Evolutionary conservation across 2,329 filamentous ascomycete species (phyloP).

Genomic region (Aspergillus sp.): DNA sequence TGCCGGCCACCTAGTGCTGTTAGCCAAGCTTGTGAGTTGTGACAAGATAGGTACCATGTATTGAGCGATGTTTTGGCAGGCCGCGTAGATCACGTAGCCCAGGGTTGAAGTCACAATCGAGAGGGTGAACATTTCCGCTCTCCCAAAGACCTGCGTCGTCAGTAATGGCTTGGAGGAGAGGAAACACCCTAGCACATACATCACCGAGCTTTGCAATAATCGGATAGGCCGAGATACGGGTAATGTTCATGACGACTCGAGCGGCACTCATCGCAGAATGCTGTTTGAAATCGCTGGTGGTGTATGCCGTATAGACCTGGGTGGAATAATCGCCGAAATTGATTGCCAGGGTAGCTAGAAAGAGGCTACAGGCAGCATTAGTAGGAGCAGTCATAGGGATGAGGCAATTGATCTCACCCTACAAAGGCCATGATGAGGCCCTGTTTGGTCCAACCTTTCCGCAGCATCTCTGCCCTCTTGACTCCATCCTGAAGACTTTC

Average conservation of each 20-base stretch:
- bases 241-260: slow-evolving; percentile 22
- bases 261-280: slow-evolving; percentile 24
- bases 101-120: slow-evolving; percentile 54
- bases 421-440: slow-evolving; percentile 17
- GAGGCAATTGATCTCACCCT: slow-evolving; percentile 5
- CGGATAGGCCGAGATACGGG: slow-evolving; percentile 23
- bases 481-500: slow-evolving; percentile 20
- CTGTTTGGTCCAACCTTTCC: slow-evolving; percentile 18
- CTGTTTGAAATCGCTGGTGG: slow-evolving; percentile 22
- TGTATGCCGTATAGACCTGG: slow-evolving; percentile 21
- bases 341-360: slow-evolving; percentile 17
- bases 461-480: slow-evolving; percentile 17
- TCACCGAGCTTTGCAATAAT: slow-evolving; percentile 26
- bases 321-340: slow-evolving; percentile 21
- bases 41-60: slow-evolving; percentile 39
- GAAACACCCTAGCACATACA: slow-evolving; percentile 1
- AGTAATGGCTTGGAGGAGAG: neutral
- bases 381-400: too few species aligned
- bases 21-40: neutral
- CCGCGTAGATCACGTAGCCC: slow-evolving; percentile 58
- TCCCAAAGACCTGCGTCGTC: slow-evolving; percentile 52
- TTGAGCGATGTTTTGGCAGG: slow-evolving; percentile 49
- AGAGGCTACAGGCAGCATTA: slow-evolving; percentile 8
- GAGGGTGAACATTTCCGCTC: slow-evolving; percentile 57
- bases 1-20: slow-evolving; percentile 32